Base-by-base conservation (phyloP, 495 filamentous ascomycete species). In the Penicillium robsamsonii region DNA sequence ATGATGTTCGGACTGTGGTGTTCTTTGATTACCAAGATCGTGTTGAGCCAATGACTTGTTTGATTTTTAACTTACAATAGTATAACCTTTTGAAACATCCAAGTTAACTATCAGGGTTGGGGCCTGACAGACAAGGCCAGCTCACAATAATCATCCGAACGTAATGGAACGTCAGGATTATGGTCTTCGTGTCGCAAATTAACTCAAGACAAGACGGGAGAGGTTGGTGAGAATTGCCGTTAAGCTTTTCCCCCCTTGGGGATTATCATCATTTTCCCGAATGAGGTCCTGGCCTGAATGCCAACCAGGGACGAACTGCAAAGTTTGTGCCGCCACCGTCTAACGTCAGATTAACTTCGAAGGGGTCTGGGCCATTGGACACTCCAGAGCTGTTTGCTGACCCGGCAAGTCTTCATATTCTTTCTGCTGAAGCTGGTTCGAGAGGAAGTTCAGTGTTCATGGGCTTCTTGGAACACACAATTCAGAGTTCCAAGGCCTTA, bases 1-100 rank as follows among this genome's bases (percentile, higher is more conserved):
- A 75, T 74, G 71, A 76, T 65, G 70, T 75, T 74, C 65, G 64
- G 69, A 70, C 59, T 61, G 68, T 65, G 60, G 24, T 58, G 45
- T 43, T 53, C 37, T 56, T 59, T 43, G n/a, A 49, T 57, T 55
- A 30, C 53, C 41, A 57, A 61, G 57, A 63, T 50, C 60, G 47
- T 68, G 57, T 66, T 44, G 55, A 68, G 60, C 63, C 60, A 52
- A 27, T 58, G 15, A n/a, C 42, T 59, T 33, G 53, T 65, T 53
- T 62, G 33, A 57, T 57, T 57, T 35, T 57, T 25, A n/a, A n/a
- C 33, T 49, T 46, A 42, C 17, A 38, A n/a, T 38, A 35, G 15
- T 35, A 38, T 38, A 38, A 38, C 15, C 35, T 38, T 11, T 38
- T 11, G 12, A 15, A 35, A 35, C 31, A 35, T 3, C 12, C 12